phyloP scores from a whole-genome alignment of 352 stramenopile species.

The Thraustochytrium striatum region DNA sequence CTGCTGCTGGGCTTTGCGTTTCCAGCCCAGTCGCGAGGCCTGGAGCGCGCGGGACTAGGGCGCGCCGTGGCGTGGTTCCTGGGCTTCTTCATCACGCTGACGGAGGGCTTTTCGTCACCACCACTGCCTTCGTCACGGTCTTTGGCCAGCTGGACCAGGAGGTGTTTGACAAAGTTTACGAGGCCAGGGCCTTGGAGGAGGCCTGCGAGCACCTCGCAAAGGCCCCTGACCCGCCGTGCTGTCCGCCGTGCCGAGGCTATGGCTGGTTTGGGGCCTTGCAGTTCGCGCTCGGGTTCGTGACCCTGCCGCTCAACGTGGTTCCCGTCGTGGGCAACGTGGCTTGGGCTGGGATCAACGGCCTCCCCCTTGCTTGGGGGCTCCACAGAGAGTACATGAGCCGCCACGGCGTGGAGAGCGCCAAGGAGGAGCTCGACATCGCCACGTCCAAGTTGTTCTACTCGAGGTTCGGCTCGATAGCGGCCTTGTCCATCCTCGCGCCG shows the following conservation, averaged over 20 bases:
- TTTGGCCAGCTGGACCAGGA: conserved; percentile 10
- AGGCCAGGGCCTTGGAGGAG: neutral
- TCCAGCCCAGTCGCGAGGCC: no score
- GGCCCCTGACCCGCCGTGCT: neutral
- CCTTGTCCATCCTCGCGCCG: neutral
- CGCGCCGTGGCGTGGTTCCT: conserved; percentile 10
- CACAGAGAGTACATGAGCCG: conserved; percentile 22
- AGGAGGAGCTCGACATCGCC: conserved; percentile 15
- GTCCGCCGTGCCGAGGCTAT: conserved; percentile 1
- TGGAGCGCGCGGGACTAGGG: no score
- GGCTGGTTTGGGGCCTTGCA: neutral
- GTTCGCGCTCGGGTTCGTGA: neutral
- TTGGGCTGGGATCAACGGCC: conserved; percentile 30
- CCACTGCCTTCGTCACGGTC: conserved; percentile 4
- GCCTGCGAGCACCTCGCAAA: no score
- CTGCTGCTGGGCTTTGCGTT: no score
- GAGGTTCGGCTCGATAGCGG: neutral
- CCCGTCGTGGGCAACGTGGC: neutral
- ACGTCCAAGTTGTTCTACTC: conserved; percentile 6
- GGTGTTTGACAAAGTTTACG: conserved; percentile 44
- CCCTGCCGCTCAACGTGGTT: conserved; percentile 23
- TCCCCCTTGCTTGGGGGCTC: conserved; percentile 10
- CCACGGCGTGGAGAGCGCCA: neutral
- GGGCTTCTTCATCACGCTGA: conserved; percentile 8
- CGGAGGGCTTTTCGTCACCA: neutral